Evolutionary conservation across 2,329 filamentous ascomycete species (phyloP).

Genomic region (Colletotrichum zoysiae): DNA sequence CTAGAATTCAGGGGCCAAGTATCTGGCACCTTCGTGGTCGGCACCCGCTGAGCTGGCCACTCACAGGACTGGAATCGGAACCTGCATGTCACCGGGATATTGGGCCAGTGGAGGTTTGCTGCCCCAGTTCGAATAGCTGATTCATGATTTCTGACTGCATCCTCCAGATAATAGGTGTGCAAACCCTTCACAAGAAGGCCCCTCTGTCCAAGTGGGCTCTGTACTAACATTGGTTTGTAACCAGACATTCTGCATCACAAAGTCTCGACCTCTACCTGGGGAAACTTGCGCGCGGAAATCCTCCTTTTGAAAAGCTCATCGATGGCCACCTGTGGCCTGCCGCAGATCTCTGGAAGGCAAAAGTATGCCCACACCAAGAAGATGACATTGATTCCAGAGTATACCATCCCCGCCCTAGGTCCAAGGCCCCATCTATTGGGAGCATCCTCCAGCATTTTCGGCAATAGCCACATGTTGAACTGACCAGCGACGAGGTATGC

Average conservation of each 20-base stretch:
- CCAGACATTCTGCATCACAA: not conserved
- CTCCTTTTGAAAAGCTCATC: conserved; percentile 45
- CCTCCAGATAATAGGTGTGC: not conserved
- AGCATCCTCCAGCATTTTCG: conserved; percentile 42
- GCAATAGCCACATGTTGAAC: conserved; percentile 43
- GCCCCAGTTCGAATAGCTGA: not conserved
- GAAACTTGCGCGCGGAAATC: conserved; percentile 44
- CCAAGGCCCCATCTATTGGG: conserved; percentile 44
- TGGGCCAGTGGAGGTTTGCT: not conserved
- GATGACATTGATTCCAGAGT: conserved; percentile 36
- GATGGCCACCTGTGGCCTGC: conserved; percentile 43
- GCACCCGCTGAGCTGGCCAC: conserved; percentile 11
- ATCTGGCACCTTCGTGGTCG: conserved; percentile 23
- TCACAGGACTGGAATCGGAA: not conserved
- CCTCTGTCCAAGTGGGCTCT: not conserved
- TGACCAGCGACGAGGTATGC: conserved; percentile 42
- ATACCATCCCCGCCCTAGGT: conserved; percentile 42
- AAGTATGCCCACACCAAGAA: conserved; percentile 44
- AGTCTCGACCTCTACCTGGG: conserved; percentile 1
- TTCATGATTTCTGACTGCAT: not conserved
- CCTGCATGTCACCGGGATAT: conserved; percentile 10
- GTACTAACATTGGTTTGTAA: not conserved
- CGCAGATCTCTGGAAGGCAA: conserved; percentile 45
- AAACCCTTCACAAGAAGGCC: not conserved
- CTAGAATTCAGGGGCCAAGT: conserved; percentile 23